Conservation (phyloP, 192 early-diverging fungal species). For the Coemansia sp. region DNA sequence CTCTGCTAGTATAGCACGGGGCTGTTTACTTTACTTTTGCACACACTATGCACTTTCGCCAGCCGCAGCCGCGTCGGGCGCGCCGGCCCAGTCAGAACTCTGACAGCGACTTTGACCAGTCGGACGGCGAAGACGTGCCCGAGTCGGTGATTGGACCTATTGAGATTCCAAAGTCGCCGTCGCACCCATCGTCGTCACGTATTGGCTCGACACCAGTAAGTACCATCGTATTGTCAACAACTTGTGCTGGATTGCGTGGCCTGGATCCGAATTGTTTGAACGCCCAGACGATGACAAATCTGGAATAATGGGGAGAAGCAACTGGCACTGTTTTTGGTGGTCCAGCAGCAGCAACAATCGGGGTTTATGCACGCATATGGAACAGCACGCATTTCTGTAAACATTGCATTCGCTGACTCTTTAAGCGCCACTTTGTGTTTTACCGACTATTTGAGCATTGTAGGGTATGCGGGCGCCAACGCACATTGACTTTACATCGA, state of each 20-base stretch:
- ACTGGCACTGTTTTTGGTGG: too few species aligned
- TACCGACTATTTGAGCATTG: neutral
- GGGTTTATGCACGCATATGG: neutral
- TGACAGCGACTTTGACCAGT: slow-evolving; percentile 42
- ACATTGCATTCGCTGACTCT: neutral
- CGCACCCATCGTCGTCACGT: slow-evolving; percentile 37
- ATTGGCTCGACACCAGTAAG: slow-evolving; percentile 55
- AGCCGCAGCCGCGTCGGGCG: slow-evolving; percentile 30
- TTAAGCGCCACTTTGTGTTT: neutral
- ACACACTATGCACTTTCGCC: slow-evolving; percentile 34
- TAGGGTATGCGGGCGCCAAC: slow-evolving; percentile 55
- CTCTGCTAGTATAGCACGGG: neutral
- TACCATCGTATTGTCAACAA: neutral
- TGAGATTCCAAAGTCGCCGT: slow-evolving; percentile 53
- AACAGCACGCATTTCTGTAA: slow-evolving; percentile 1
- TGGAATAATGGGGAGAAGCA: neutral
- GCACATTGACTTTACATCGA: slow-evolving; percentile 53
- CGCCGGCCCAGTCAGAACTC: slow-evolving; percentile 41
- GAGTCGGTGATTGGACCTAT: slow-evolving; percentile 49
- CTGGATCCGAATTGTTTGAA: neutral
- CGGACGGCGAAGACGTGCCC: slow-evolving; percentile 53
- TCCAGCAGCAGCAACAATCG: slow-evolving; percentile 1
- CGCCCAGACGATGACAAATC: slow-evolving; percentile 8
- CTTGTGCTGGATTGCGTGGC: neutral
- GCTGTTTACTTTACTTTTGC: neutral